Percentiles rank a stretch among this genome's conserved stretches.
Conservation (phyloP, 2,329 filamentous ascomycete species). For the Fusarium citri region DNA sequence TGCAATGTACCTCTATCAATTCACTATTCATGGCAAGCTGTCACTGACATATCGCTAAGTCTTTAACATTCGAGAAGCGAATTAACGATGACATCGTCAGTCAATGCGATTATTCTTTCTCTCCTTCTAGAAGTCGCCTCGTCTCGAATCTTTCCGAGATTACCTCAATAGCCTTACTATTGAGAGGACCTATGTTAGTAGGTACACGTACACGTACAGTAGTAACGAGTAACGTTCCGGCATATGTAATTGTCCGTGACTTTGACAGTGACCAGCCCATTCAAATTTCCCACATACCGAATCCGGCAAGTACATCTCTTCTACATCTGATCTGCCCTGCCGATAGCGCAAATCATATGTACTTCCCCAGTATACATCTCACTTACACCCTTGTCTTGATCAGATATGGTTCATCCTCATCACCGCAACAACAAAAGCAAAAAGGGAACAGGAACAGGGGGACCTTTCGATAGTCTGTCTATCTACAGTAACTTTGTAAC, state of each 20-base stretch:
- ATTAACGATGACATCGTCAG: not conserved
- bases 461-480: not conserved
- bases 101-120: not conserved
- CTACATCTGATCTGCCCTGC: constrained; percentile 5
- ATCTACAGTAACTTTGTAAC: not conserved
- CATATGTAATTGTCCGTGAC: constrained; percentile 34
- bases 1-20: not conserved
- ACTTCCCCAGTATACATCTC: constrained; percentile 18
- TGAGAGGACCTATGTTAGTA: constrained; percentile 9
- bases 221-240: constrained; percentile 14
- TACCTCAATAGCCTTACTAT: not conserved
- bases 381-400: constrained; percentile 35
- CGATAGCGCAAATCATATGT: not conserved
- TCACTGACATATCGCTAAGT: not conserved
- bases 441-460: constrained; percentile 1
- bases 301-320: constrained; percentile 31
- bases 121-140: constrained; percentile 23
- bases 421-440: constrained; percentile 37
- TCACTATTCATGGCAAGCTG: not conserved
- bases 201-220: not conserved
- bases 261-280: constrained; percentile 19
- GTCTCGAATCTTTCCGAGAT: constrained; percentile 23
- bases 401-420: constrained; percentile 16
- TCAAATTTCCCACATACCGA: constrained; percentile 36
- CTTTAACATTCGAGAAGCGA: not conserved